Base-by-base conservation (phyloP, 2,329 filamentous ascomycete species). In the Pseudogymnoascus sp. region DNA sequence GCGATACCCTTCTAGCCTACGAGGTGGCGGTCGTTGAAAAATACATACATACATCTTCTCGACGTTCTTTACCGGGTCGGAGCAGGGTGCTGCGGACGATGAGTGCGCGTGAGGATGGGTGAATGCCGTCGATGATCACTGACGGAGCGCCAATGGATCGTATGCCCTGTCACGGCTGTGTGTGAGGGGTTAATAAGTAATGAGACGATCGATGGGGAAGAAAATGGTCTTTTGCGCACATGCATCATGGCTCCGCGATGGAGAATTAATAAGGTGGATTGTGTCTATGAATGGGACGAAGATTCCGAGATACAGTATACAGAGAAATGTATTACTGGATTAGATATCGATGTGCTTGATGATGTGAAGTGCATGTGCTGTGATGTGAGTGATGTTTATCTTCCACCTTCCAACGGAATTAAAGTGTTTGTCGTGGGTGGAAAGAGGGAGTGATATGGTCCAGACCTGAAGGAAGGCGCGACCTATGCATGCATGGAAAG, bases 1-100 rank as follows among this genome's bases (percentile, higher is more conserved):
- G 47, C 47, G 23, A 53, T 53, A 53, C 47, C 47, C 47, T 53
- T 53, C 47, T 53, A 53, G 47, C 44, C 44, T 50, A 50, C 44
- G 21, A 50, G 21, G 44, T 16, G 47, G 47, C 25, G 23, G 47
- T 53, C 14, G 23, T 53, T 53, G 47, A 31, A 31, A 53, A 50
- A 50, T 50, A 50, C 21, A 50, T 31, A 50, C 47, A 53, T 53
- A 28, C 44, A 50, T 44, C 21, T 53, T 53, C 47, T 53, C 47
- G 47, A 53, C 47, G 14, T 53, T 53, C 47, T 53, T 53, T 53
- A 53, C 23, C 25, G 25, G 47, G 47, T 53, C 25, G 23, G 47
- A 53, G 47, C 47, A 53, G 47, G 23, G 6, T 53, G 47, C 47
- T 53, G 47, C 47, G 11, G 16, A 8, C 47, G 47, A 53, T 25